Evolutionary conservation across 257 asterid species (phyloP).

Genomic region (Nicotiana otophora): DNA sequence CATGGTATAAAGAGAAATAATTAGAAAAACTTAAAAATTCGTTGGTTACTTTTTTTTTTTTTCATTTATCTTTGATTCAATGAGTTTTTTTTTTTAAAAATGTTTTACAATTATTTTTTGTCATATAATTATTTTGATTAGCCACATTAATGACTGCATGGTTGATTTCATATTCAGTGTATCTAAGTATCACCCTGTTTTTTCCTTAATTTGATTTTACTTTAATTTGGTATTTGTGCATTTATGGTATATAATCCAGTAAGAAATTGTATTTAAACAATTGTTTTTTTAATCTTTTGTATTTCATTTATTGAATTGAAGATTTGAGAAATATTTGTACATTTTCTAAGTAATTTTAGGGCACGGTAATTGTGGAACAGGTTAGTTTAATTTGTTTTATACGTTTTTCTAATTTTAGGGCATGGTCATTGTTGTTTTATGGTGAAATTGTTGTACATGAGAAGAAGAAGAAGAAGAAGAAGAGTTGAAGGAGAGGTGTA

Average conservation of each 20-base stretch:
- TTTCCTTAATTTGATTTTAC: not conserved
- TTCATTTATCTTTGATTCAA: not conserved
- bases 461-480: constrained; percentile 34
- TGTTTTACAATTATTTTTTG: not conserved
- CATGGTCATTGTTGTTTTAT: not conserved
- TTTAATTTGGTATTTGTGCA: not conserved
- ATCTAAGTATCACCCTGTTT: not conserved
- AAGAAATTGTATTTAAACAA: not conserved
- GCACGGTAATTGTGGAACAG: constrained; percentile 1
- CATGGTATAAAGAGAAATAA: not conserved
- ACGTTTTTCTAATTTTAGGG: not conserved
- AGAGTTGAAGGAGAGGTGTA: constrained; percentile 24
- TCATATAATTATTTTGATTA: not conserved
- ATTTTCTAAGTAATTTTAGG: not conserved
- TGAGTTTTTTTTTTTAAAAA: not conserved
- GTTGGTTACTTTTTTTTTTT: not conserved
- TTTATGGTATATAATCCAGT: not conserved
- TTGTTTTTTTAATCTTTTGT: not conserved
- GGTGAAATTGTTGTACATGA: constrained; percentile 15
- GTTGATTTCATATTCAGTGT: not conserved
- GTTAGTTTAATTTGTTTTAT: not conserved
- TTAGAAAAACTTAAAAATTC: not conserved
- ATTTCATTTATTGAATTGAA: not conserved
- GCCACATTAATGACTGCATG: not conserved
- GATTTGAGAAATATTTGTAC: not conserved